Base-by-base conservation (phyloP, 352 stramenopile species). In the Pythium pyrilobum region DNA sequence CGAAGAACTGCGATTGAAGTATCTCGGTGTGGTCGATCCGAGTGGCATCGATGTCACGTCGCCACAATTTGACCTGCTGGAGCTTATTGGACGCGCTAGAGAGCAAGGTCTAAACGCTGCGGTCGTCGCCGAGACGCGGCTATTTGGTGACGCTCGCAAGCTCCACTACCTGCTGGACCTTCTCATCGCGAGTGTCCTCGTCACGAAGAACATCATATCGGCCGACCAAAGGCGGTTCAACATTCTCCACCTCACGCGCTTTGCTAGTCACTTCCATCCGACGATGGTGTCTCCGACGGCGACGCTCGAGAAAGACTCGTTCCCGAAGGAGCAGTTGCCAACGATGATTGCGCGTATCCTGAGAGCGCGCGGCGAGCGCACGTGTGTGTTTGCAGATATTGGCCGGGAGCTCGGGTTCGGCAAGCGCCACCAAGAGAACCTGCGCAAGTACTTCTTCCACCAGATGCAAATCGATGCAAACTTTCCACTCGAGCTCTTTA, bases 331-430 rank as follows among this genome's bases (percentile, higher is more conserved):
- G 27, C 48, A 75, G 24, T 29, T 91, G 9, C 66, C 72, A 25
- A 54, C 81, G 29, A 65, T 76, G 25, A 90, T 94, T 33, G 77
- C 80, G 1, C 64, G 71, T 12, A 82, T 90, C 52, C 63, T 94
- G 37, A 62, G 63, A n/a, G 61, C 71, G 27, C 79, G 81, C 44
- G 75, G 77, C 24, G 75, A 89, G 52, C 59, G 63, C 20, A 89
- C 77, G 21, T 89, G 79, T 47, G 81, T 94, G 27, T 87, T 94
- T 62, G 79, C 83, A n/a, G 81, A 94, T 33, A 87, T 94, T 49
- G 83, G 79, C 1, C 80, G 81, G n/a, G 81, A 91, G 33, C 62
- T 94, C 28, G 81, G 78, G 7, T 87, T 83, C 33, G 64, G 67
- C 27, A 94, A 94, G 59, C 74, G 79, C 6, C 71, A 85, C 13